Evolutionary conservation across 441 rosid genomes (phyloP), one percentile per base, ranked within the genome.

Genomic region (Adansonia madagascariensis): DNA sequence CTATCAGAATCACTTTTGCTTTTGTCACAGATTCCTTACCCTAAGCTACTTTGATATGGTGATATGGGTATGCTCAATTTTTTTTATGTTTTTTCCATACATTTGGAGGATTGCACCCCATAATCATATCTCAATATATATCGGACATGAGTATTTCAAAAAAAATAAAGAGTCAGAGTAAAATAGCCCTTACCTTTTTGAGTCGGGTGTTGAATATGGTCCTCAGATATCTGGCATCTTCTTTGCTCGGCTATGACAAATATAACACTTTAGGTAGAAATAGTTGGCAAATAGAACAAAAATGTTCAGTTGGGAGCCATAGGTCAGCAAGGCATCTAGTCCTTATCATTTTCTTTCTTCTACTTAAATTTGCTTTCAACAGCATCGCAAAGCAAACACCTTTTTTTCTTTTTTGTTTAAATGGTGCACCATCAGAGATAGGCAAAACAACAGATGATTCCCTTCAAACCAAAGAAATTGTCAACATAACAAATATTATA

Each of bases 281-380:
- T 20, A 71, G 75, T 53, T 53, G n/a, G 50, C n/a, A 55, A 9
- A 71, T 8, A 72, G 50, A 75, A 43, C 39, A 50, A 60, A 14
- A 10, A 63, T 24, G 61, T 52, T 24, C 55, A 4, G n/a, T 22
- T 39, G 67, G 75, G 57, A 63, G 44, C 49, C 61, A 68, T 15
- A 17, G 78, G 57, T 73, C 77, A 75, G 75, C 73, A 62, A 73
- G 84, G 82, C 52, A 74, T 53, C 74, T 41, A 61, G 77, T 61
- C 35, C 66, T 61, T 56, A 47, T 82, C 85, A 79, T 22, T 76
- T 64, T 79, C 53, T 80, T 82, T 81, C 81, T 77, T 73, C 60
- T 49, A 68, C 75, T 70, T 78, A 31, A 31, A 31, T 31, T 31
- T 31, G 35, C 68, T 74, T 78, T 78, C 71, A 72, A 56, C 46